Percentiles rank a stretch among this genome's conserved stretches.
These are phyloP conservation scores for Trametes elegans DNA, from an alignment of 768 basidiomycete genomes.

Conservation along the genomic window DNA sequence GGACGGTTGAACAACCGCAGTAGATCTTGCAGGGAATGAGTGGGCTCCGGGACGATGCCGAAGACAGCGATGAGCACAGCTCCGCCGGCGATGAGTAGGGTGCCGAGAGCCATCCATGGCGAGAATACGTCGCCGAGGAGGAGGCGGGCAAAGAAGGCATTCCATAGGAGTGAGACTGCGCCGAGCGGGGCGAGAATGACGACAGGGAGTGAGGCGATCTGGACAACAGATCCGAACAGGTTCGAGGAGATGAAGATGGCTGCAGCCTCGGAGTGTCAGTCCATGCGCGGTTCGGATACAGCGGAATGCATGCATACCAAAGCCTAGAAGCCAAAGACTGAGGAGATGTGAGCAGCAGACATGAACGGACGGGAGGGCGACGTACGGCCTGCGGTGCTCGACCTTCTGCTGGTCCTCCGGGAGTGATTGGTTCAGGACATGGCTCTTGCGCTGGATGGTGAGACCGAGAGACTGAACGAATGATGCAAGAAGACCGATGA, in stretches of 20 bases:
- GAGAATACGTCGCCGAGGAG: constrained; percentile 87
- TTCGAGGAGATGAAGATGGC: constrained; percentile 86
- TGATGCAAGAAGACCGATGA: constrained; percentile 74
- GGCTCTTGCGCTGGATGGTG: constrained; percentile 91
- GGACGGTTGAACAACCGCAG: constrained; percentile 72
- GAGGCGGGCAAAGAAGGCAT: constrained; percentile 85
- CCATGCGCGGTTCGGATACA: constrained; percentile 1
- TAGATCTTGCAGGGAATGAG: constrained; percentile 83
- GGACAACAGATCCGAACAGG: constrained; percentile 82
- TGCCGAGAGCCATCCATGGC: constrained; percentile 81
- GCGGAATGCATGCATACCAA: constrained; percentile 41
- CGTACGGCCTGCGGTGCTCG: constrained; percentile 80
- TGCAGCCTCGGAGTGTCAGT: constrained; percentile 23
- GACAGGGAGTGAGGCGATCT: constrained; percentile 91
- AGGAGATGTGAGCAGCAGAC: background rate
- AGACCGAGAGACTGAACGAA: constrained; percentile 90
- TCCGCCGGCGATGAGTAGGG: constrained; percentile 82
- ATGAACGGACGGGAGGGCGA: constrained; percentile 22
- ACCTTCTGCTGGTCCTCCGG: constrained; percentile 61
- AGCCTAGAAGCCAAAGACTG: constrained; percentile 86
- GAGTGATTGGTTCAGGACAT: constrained; percentile 75
- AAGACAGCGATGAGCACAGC: constrained; percentile 89
- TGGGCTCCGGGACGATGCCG: constrained; percentile 87
- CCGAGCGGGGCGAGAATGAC: constrained; percentile 94
- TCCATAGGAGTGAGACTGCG: constrained; percentile 91